Evolutionary conservation across 768 basidiomycete species (phyloP), one percentile per base, ranked within the genome.

Genomic region (Tephrocybe sp.): DNA sequence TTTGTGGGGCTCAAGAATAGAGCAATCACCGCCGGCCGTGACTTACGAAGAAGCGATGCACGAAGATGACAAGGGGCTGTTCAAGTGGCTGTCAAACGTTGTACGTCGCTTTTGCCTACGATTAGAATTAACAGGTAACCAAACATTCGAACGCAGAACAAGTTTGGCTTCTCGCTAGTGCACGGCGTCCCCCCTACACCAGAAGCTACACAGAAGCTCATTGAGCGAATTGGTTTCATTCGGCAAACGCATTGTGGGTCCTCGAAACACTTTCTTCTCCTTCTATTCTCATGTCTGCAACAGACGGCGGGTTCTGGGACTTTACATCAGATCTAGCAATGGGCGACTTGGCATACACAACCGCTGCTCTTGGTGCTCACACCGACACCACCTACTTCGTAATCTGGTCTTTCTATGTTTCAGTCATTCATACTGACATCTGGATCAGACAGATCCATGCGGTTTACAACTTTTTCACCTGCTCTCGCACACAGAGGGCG

Each of bases 391-490:
- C 80, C 8, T 82, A 81, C 76, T 92, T 77, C 55, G 88, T 89
- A 49, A 58, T 79, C 30, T 56, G n/a, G 11, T 44, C 39, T 16
- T 36, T 39, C 22, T 50, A 4, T 34, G 33, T 20, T 26, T 30
- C 39, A 16, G 17, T 39, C 41, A 34, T 49, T 23, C n/a, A 43
- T n/a, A 30, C 34, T 56, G 40, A 42, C 14, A 38, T 36, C 35
- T 31, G 13, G 14, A 22, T 11, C 41, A 92, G 89, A 95, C 89
- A 20, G 92, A 98, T 65, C 95, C 96, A 3, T 89, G 88, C 50
- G 95, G 96, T n/a, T 73, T 98, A 11, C 97, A 99, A 61, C 73
- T 97, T 40, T 98, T 98, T 72, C 97, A 99, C 68, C 78, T 98
- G 39, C 83, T 98, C 33, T 89, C 88, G 0, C 83, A 91, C 64